A percentile compares a stretch with the other conserved stretches of the same genome.
Evolutionary conservation across 257 asterid species (phyloP).

Genomic region (Avicennia marina): DNA sequence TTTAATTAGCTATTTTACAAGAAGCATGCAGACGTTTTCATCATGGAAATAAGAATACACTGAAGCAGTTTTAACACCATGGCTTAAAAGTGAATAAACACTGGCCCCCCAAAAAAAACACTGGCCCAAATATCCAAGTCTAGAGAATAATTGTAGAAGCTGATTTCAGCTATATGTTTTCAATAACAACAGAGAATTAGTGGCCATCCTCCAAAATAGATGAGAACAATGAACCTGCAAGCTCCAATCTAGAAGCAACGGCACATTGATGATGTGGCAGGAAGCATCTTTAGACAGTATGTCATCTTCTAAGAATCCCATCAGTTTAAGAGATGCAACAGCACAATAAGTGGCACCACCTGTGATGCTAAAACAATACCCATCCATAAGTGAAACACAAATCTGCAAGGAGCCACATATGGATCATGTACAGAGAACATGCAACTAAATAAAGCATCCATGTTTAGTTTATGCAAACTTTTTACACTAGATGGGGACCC

Average conservation of each 20-base stretch:
- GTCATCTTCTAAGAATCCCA: constrained; percentile 82
- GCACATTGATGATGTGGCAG: constrained; percentile 46
- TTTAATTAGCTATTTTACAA: no score
- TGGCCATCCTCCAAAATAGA: not conserved
- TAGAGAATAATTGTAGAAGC: no score
- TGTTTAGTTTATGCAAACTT: no score
- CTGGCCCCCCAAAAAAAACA: no score
- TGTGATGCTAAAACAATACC: constrained; percentile 68
- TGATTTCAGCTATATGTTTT: no score
- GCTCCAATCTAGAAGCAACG: constrained; percentile 82
- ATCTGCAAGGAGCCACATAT: constrained; percentile 17
- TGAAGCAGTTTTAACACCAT: no score
- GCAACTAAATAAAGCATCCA: not conserved
- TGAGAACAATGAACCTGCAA: constrained; percentile 51
- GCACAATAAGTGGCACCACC: constrained; percentile 99
- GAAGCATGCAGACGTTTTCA: no score
- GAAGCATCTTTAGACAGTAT: constrained; percentile 35
- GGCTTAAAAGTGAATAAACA: no score
- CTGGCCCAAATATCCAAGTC: no score
- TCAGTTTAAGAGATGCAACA: constrained; percentile 86
- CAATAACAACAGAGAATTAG: no score
- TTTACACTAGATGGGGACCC: no score
- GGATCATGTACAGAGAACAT: constrained; percentile 10
- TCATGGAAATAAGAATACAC: no score
- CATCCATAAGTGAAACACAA: constrained; percentile 46